Base-by-base conservation (phyloP, 2,329 filamentous ascomycete species). In the Cercospora beticola region DNA sequence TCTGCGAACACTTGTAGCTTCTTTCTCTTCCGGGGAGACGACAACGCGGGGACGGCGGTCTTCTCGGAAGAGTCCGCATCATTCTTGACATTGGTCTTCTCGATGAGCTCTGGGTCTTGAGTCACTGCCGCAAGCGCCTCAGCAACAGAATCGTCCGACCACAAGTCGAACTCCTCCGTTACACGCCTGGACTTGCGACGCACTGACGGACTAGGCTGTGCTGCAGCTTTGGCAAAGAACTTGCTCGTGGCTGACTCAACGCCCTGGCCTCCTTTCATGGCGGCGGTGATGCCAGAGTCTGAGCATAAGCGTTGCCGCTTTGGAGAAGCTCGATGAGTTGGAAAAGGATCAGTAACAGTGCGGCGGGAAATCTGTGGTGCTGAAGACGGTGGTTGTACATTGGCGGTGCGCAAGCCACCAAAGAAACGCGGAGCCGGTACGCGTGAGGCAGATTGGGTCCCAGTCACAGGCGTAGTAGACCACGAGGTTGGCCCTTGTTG, bases 401-500 rank as follows among this genome's bases (percentile, higher is more conserved):
- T 70, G 14, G 68, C 60, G 21, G 69, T 62, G 14, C 73, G 71
- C 14, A 54, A 49, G 4, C 69, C 46, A 4, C 71, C 72, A 18
- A 72, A 68, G 21, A 66, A 43, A 18, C 71, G 67, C 10, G 73
- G 66, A 9, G 70, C 54, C 78, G 81, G n/a, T 21, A 65, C 8
- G 2, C 36, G 52, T 18, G 62, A 59, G 31, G 18, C 54, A n/a
- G 28, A 31, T 16, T 33, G 23, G 23, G 28, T 8, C 9, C 16
- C 30, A 76, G 74, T 65, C 30, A 82, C 83, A 63, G 84, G 81
- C 52, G 82, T 83, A 30, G 86, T 82, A 60, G 83, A 81, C 88
- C 88, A 90, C 12, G 85, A 84, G 23, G 76, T 81, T 52, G 80
- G 83, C 61, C 81, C 80, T 75, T 89, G 85, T 52, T 84, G 81